Evolutionary conservation across 129 eudicot species (phyloP).

Genomic region (Flaveria robusta): DNA sequence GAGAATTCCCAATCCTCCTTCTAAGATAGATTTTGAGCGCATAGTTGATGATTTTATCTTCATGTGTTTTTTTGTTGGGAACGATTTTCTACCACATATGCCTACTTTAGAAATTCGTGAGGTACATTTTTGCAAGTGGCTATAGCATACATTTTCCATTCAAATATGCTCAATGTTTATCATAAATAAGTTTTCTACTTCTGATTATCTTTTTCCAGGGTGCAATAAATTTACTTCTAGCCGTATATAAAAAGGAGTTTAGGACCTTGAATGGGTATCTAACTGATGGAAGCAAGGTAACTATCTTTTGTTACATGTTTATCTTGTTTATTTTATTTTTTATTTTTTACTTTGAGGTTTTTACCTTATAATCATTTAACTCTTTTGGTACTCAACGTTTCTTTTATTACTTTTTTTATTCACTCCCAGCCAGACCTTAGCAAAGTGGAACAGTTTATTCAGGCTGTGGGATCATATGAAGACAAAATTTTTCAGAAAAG

Average conservation of each 20-base stretch:
- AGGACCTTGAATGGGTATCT: constrained; percentile 73
- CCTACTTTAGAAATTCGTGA: constrained; percentile 98
- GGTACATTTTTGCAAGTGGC: constrained; percentile 45
- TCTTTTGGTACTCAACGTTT: constrained; percentile 12
- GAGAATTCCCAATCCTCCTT: constrained; percentile 74
- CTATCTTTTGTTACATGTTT: constrained; percentile 20
- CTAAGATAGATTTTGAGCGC: constrained; percentile 80
- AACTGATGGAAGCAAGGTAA: constrained; percentile 89
- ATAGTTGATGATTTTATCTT: constrained; percentile 93
- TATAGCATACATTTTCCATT: neutral
- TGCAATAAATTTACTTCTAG: constrained; percentile 88
- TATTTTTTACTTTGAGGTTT: constrained; percentile 1
- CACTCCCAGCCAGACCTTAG: constrained; percentile 66
- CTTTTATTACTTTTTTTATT: constrained; percentile 30
- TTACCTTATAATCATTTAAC: constrained; percentile 3
- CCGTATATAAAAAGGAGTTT: constrained; percentile 90
- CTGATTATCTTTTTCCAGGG: constrained; percentile 49
- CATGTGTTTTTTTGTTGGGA: constrained; percentile 98
- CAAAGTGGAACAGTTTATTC: constrained; percentile 91
- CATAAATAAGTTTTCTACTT: neutral
- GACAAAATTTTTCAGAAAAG: constrained; percentile 92
- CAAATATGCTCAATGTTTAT: constrained; percentile 2
- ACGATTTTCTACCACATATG: constrained; percentile 96
- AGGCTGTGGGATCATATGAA: constrained; percentile 92
- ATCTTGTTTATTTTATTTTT: neutral